Percentiles rank a stretch among this genome's conserved stretches.
These are phyloP conservation scores for Xylaria sp. DNA, from an alignment of 2,329 filamentous ascomycete species.

Conservation along the genomic window DNA sequence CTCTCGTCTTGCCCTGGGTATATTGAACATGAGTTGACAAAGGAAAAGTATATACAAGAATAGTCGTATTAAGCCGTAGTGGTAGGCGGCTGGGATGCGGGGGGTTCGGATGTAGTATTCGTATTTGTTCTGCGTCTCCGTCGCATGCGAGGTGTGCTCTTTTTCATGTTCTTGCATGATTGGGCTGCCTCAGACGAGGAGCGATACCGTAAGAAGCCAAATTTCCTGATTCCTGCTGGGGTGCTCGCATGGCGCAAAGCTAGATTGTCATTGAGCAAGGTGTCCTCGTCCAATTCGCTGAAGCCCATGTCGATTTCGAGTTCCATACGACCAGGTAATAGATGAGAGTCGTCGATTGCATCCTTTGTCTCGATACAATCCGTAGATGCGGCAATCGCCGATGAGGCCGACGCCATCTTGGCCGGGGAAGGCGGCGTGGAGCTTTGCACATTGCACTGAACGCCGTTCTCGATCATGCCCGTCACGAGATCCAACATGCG, in stretches of 20 bases:
- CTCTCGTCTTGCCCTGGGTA: conserved; percentile 43
- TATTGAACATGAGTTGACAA: conserved; percentile 40
- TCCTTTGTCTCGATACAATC: conserved; percentile 29
- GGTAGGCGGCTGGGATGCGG: conserved; percentile 25
- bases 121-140: conserved; percentile 39
- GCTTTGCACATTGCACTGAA: conserved; percentile 48
- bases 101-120: conserved; percentile 21
- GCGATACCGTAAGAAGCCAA: conserved; percentile 44
- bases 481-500: conserved; percentile 43
- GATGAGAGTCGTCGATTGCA: conserved; percentile 31
- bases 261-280: conserved; percentile 33
- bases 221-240: conserved; percentile 44
- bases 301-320: conserved; percentile 43
- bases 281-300: conserved; percentile 38
- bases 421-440: conserved; percentile 39
- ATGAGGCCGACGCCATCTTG: conserved; percentile 19
- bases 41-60: conserved; percentile 30
- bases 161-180: conserved; percentile 47
- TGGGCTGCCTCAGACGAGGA: conserved; percentile 46
- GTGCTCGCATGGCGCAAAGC: conserved; percentile 41
- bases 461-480: conserved; percentile 48
- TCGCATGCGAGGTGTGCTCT: conserved; percentile 47
- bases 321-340: conserved; percentile 33
- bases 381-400: conserved; percentile 11
- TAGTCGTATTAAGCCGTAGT: conserved; percentile 31